A percentile compares a stretch with the other conserved stretches of the same genome.
These are phyloP conservation scores for Eucalyptus viminalis DNA, from an alignment of 345 rosid genomes.

Conservation along the genomic window DNA sequence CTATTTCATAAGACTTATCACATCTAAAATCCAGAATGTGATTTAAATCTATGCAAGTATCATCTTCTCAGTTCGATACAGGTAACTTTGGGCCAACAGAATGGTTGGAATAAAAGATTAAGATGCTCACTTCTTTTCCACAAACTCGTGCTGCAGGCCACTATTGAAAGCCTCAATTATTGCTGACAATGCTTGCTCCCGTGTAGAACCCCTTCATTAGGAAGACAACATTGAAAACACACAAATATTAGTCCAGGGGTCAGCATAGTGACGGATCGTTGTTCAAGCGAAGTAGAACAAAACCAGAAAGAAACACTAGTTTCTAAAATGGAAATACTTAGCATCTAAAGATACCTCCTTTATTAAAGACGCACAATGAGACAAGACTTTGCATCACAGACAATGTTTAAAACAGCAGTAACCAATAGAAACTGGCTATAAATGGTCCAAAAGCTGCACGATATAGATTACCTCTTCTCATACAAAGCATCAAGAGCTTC, in stretches of 20 bases:
- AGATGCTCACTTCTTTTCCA: constrained; percentile 64
- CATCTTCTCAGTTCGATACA: neutral
- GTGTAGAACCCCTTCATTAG: constrained; percentile 58
- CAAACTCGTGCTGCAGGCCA: constrained; percentile 60
- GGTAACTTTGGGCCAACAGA: neutral
- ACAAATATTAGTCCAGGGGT: neutral
- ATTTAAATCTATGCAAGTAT: neutral
- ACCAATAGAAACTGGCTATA: neutral
- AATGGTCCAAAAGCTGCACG: neutral
- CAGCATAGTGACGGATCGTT: neutral
- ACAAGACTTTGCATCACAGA: neutral
- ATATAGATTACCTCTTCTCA: constrained; percentile 52
- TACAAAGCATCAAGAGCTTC: constrained; percentile 76
- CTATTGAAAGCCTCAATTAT: constrained; percentile 66
- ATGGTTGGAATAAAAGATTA: neutral
- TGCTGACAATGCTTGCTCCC: constrained; percentile 66
- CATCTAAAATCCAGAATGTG: neutral
- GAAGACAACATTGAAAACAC: neutral
- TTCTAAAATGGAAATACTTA: neutral
- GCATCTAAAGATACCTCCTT: neutral
- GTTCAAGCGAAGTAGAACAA: neutral
- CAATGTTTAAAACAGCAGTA: neutral
- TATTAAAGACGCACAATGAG: neutral
- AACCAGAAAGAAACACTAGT: neutral
- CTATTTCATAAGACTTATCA: neutral